These are phyloP conservation scores for Amyloporia xantha DNA, from an alignment of 768 basidiomycete genomes.

Conservation along the genomic window DNA sequence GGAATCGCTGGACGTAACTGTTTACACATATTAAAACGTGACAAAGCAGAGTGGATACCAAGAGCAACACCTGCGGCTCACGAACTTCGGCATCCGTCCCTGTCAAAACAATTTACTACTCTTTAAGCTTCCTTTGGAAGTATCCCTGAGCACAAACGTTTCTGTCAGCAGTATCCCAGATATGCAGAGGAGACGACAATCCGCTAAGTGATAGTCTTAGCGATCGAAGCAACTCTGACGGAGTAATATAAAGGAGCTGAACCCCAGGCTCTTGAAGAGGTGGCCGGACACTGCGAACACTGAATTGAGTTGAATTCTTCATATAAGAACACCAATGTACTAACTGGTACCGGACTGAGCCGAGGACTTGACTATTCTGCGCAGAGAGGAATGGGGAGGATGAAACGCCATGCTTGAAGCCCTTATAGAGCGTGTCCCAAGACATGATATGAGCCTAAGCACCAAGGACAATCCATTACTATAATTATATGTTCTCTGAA, in stretches of 20 bases:
- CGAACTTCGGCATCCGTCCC: slow-evolving; percentile 49
- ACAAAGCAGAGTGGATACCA: background rate
- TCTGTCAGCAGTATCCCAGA: slow-evolving; percentile 54
- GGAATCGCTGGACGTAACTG: slow-evolving; percentile 58
- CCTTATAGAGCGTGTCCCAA: slow-evolving; percentile 53
- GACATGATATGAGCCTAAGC: slow-evolving; percentile 29
- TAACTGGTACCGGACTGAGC: slow-evolving; percentile 56
- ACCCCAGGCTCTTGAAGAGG: slow-evolving; percentile 32
- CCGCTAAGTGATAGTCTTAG: slow-evolving; percentile 57
- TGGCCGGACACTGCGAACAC: slow-evolving; percentile 40
- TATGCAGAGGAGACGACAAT: slow-evolving; percentile 57
- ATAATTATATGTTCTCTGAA: too few relatives aligned
- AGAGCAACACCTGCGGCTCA: slow-evolving; percentile 47
- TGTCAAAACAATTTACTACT: slow-evolving; percentile 42
- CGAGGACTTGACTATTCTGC: slow-evolving; percentile 45
- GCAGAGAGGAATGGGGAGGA: slow-evolving; percentile 63
- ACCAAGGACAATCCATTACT: too few relatives aligned
- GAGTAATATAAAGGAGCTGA: slow-evolving; percentile 38
- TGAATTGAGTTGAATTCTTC: background rate
- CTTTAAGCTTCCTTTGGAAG: slow-evolving; percentile 28
- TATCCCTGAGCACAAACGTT: slow-evolving; percentile 45
- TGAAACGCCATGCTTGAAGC: slow-evolving; percentile 24
- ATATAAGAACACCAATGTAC: slow-evolving; percentile 16
- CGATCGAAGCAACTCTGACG: slow-evolving; percentile 42
- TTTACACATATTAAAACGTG: background rate